A percentile compares a stretch with the other conserved stretches of the same genome.
Conservation (phyloP, 768 basidiomycete genomes). For the Boletus rubroflammeus region DNA sequence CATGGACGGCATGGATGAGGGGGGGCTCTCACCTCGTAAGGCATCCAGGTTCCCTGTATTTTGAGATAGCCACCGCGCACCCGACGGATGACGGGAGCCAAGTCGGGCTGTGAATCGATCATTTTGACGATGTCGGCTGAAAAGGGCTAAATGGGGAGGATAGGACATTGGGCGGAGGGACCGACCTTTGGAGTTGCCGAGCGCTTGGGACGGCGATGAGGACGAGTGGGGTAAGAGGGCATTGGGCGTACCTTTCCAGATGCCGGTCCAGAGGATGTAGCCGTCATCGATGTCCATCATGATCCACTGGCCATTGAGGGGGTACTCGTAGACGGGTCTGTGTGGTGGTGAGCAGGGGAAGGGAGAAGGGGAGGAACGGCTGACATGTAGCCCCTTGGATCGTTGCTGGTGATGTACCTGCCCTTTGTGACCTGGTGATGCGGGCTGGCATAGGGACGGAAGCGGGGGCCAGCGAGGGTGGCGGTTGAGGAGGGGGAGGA, state of each 20-base stretch:
- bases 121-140: conserved; percentile 90
- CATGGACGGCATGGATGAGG: conserved; percentile 9
- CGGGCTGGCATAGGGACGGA: conserved; percentile 69
- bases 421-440: conserved; percentile 82
- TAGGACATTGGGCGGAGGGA: conserved; percentile 7
- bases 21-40: conserved; percentile 63
- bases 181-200: conserved; percentile 85
- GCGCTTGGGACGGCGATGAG: conserved; percentile 43
- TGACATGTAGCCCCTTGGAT: conserved; percentile 85
- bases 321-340: conserved; percentile 86
- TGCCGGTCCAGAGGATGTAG: conserved; percentile 89
- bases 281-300: conserved; percentile 97
- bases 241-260: conserved; percentile 75
- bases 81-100: conserved; percentile 75
- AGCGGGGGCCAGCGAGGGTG: conserved; percentile 35
- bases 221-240: not conserved
- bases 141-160: conserved; percentile 18
- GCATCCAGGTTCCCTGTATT: conserved; percentile 94
- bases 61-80: conserved; percentile 87
- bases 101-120: conserved; percentile 87
- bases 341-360: not conserved
- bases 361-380: conserved; percentile 22
- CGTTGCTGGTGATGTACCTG: conserved; percentile 86
- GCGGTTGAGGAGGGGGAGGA: conserved; percentile 34
- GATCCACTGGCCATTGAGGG: conserved; percentile 86